These are phyloP conservation scores for Candida wancherniae DNA, from an alignment of 805 yeast species.

Conservation along the genomic window DNA sequence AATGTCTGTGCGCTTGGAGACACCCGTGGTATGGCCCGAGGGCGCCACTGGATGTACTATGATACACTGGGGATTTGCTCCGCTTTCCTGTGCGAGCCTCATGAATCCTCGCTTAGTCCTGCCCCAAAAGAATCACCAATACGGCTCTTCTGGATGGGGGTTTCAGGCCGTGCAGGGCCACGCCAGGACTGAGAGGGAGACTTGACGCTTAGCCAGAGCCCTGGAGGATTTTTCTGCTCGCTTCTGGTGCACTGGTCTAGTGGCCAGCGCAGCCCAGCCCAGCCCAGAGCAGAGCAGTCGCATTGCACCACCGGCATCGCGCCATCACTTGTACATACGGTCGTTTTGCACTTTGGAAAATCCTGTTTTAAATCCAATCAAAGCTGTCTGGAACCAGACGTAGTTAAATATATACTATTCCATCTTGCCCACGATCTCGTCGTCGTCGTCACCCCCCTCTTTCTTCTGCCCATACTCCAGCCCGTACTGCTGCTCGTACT, in stretches of 20 bases:
- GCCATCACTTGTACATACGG: too few relatives aligned
- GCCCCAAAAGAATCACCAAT: constrained; percentile 39
- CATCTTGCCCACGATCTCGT: constrained; percentile 16
- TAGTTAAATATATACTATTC: constrained; percentile 5
- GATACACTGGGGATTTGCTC: constrained; percentile 35
- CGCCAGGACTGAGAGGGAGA: constrained; percentile 14
- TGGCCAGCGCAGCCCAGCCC: too few relatives aligned
- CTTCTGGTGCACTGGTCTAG: not conserved
- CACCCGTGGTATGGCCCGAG: constrained; percentile 35
- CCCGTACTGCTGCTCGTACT: constrained; percentile 1
- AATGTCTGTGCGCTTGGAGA: constrained; percentile 47
- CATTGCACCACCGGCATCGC: too few relatives aligned
- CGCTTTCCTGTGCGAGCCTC: constrained; percentile 22
- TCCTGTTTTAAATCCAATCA: too few relatives aligned
- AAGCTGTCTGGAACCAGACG: not conserved
- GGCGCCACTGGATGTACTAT: constrained; percentile 42
- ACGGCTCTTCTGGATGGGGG: constrained; percentile 39
- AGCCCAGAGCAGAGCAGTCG: too few relatives aligned
- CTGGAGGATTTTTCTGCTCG: too few relatives aligned
- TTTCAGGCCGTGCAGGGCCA: constrained; percentile 13
- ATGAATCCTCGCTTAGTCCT: constrained; percentile 16
- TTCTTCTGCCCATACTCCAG: constrained; percentile 1
- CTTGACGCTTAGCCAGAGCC: too few relatives aligned
- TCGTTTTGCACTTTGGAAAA: not conserved
- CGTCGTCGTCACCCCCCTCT: constrained; percentile 13